These are phyloP conservation scores for Euphorbia corollata DNA, from an alignment of 441 rosid genomes.

Conservation along the genomic window DNA sequence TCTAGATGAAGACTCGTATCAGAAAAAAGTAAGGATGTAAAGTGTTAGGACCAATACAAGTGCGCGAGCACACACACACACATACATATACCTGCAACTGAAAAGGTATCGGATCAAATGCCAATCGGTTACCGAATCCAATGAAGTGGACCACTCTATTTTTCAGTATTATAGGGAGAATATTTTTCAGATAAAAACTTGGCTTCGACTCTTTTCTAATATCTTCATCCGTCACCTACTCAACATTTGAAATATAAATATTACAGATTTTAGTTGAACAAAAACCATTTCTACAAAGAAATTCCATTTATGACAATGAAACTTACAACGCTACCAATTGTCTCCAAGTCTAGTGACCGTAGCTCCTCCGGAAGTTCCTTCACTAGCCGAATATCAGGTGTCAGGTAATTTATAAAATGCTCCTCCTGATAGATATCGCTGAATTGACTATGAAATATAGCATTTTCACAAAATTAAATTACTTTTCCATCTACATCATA, in stretches of 20 bases:
- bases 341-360: conserved; percentile 73
- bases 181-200: conserved; percentile 68
- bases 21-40: conserved; percentile 30
- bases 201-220: conserved; percentile 79
- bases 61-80: not conserved
- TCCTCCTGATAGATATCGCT: conserved; percentile 85
- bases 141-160: conserved; percentile 76
- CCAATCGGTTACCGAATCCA: conserved; percentile 93
- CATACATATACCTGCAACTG: conserved; percentile 64
- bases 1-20: conserved; percentile 60
- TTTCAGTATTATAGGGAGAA: conserved; percentile 70
- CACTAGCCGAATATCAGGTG: conserved; percentile 77
- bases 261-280: not conserved
- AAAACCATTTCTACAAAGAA: conserved; percentile 8
- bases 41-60: conserved; percentile 1
- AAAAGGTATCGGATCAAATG: conserved; percentile 88
- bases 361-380: conserved; percentile 78
- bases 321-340: conserved; percentile 86
- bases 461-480: conserved; percentile 24
- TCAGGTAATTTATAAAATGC: conserved; percentile 65
- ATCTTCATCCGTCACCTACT: conserved; percentile 71
- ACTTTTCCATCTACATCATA: conserved; percentile 19
- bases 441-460: conserved; percentile 62
- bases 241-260: conserved; percentile 21
- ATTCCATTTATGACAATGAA: conserved; percentile 10